Percentiles rank a stretch among this genome's conserved stretches.
Conservation (phyloP, 1,284 basidiomycete genomes). For the Sporisorium exsertum region DNA sequence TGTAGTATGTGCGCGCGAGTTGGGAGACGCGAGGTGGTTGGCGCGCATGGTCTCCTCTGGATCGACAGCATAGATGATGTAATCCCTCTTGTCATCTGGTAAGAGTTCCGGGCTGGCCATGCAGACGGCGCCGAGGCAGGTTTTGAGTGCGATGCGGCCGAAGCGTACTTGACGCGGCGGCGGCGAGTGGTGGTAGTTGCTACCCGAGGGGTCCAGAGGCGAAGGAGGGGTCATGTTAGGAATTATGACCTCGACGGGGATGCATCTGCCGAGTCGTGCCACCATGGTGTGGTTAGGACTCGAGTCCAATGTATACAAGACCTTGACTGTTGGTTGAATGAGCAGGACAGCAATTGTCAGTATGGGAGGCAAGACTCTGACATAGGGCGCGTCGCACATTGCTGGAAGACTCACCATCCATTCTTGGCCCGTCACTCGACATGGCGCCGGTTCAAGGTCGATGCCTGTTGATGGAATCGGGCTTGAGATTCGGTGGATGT, state of each 20-base stretch:
- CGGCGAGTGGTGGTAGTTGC: conserved; percentile 31
- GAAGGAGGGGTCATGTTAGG: conserved; percentile 48
- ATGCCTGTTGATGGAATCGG: background rate
- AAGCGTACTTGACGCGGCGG: conserved; percentile 43
- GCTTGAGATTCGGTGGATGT: conserved; percentile 7
- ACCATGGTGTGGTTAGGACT: conserved; percentile 64
- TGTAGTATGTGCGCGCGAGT: conserved; percentile 20
- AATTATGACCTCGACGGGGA: conserved; percentile 56
- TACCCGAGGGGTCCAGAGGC: conserved; percentile 16
- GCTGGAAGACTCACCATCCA: conserved; percentile 30
- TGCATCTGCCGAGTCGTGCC: conserved; percentile 47
- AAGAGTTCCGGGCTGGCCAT: conserved; percentile 67
- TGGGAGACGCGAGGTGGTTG: conserved; percentile 37
- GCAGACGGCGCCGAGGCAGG: conserved; percentile 66
- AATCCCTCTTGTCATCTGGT: conserved; percentile 61
- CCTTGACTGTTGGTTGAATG: conserved; percentile 59
- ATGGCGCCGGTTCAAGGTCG: conserved; percentile 13
- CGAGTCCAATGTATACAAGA: conserved; percentile 66
- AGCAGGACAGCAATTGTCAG: conserved; percentile 4
- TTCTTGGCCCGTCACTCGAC: conserved; percentile 57
- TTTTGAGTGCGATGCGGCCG: conserved; percentile 63
- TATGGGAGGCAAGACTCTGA: background rate
- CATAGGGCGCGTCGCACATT: background rate
- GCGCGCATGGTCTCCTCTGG: conserved; percentile 62
- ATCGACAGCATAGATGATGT: conserved; percentile 68